Base-by-base conservation (phyloP, 495 filamentous ascomycete genomes). In the Annulohypoxylon moriforme region DNA sequence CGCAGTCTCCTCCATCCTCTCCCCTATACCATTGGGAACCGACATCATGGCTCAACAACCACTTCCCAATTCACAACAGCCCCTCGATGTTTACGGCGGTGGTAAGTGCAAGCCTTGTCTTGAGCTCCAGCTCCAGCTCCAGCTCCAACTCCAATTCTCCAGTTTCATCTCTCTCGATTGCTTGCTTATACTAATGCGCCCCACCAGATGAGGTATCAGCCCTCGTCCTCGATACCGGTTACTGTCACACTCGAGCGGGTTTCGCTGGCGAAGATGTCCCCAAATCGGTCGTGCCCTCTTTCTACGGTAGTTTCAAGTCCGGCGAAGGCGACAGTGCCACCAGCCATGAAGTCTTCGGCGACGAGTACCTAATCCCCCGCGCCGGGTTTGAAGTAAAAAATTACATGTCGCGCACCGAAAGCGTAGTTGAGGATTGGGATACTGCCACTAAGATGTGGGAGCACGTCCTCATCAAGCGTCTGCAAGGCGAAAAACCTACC, bases 241-340 rank as follows among this genome's bases (percentile, higher is more conserved):
- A 92, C 82, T 92, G 90, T 49, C 92, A 89, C 74, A 93, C 90
- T 14, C 95, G 96, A 82, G 96, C 94, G 62, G 96, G 96, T 68
- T 98, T 97, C 78, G 96, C 96, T 3, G 96, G 96, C 73, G 96
- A 99, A 90, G 96, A 99, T 82, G 89, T 92, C 3, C 96, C 96
- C 63, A 99, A 98, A 85, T 93, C 93, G 13, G 88, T 98, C 55
- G 85, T 96, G 46, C 94, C 95, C 16, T 94, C 93, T 29, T 91
- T 92, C 82, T 98, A 97, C 79, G 92, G 89, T 68, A 71, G 64
- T 18, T 83, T 88, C 47, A 84, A 89, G 65, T 24, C 24, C 13
- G 85, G 84, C 62, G 80, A 85, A 49, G 52, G 78, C 71, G 82
- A 81, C 6, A 77, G 78, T 34, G 84, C 81, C 52, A 84, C 89